These are phyloP conservation scores for Ophiocordyceps australis DNA, from an alignment of 2,329 filamentous ascomycete genomes.

Conservation along the genomic window DNA sequence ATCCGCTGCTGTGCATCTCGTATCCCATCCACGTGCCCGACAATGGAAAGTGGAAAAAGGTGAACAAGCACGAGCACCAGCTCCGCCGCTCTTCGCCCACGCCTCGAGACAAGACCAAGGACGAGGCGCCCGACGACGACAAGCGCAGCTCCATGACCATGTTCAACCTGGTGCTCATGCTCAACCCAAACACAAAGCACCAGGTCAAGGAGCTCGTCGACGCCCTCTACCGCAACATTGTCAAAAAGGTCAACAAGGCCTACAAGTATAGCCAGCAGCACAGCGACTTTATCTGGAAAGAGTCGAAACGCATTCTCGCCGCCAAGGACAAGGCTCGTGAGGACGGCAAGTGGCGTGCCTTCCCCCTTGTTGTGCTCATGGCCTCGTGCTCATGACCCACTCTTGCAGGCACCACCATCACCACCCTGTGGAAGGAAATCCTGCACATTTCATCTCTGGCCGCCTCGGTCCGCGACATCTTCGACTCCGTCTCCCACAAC, in stretches of 20 bases:
- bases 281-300: conserved; percentile 78
- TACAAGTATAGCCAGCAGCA: conserved; percentile 86
- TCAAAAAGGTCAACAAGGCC: conserved; percentile 82
- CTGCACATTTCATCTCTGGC: conserved; percentile 60
- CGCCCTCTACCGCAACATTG: conserved; percentile 67
- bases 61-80: conserved; percentile 23
- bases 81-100: conserved; percentile 8
- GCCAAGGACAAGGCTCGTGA: conserved; percentile 72
- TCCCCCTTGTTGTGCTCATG: neutral
- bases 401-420: conserved; percentile 44
- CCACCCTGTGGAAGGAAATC: conserved; percentile 51
- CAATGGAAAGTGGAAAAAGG: conserved; percentile 61
- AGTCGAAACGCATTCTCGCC: conserved; percentile 65
- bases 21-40: conserved; percentile 70
- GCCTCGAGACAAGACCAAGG: conserved; percentile 8
- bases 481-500: conserved; percentile 63
- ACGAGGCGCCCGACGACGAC: conserved; percentile 32
- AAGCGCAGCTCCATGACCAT: conserved; percentile 69
- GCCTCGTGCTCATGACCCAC: too few relatives aligned
- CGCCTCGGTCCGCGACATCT: conserved; percentile 66
- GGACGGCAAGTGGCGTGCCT: conserved; percentile 23
- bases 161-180: conserved; percentile 93
- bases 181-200: conserved; percentile 61
- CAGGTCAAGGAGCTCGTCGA: conserved; percentile 63
- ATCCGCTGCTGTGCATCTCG: conserved; percentile 63